Evolutionary conservation across 2,329 filamentous ascomycete species (phyloP), one percentile per base, ranked within the genome.

Genomic region (Epichloe gansuensis): DNA sequence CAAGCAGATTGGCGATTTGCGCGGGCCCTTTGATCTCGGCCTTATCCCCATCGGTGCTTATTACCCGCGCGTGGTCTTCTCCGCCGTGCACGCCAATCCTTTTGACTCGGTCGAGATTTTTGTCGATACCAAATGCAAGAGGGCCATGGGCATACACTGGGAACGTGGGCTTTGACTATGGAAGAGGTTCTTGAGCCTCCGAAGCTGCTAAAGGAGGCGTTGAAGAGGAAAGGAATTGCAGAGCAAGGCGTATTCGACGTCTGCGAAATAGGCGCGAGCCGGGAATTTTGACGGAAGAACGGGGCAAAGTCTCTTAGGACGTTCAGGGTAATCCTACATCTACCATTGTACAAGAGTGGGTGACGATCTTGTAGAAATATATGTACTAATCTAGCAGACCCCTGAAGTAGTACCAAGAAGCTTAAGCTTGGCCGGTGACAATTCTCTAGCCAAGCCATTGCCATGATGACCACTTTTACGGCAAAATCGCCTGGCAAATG

Each of bases 21-120:
- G 88, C 37, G 91, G 91, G 0, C 88, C 89, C 0, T 95, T 96
- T 62, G 89, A 96, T 65, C 78, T 97, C 6, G 91, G 91, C 0
- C 71, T 96, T 52, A 93, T 97, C 58, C 91, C 91, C 41, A 96
- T 97, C 59, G 91, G 91, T 51, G 91, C 91, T 2, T 96, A 96
- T 67, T 75, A 80, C 54, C 87, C 86, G 0, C 76, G 87, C 25
- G 69, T 67, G 53, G 66, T 93, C 56, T 91, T 93, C 74, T 89
- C 83, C 46, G 73, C 82, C 21, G 83, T 94, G 77, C 91, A 97
- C 66, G 85, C 87, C 7, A 87, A 94, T 65, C 91, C 91, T 0
- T 83, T 82, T 59, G 91, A 97, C 65, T 80, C 85, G 0, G 90
- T 95, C 39, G 88, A 93, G 61, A 95, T 97, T 60, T 95, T 95